A percentile compares a stretch with the other conserved stretches of the same genome.
phyloP scores from a whole-genome alignment of 2,329 filamentous ascomycete species.

The Zymoseptoria crescenta region DNA sequence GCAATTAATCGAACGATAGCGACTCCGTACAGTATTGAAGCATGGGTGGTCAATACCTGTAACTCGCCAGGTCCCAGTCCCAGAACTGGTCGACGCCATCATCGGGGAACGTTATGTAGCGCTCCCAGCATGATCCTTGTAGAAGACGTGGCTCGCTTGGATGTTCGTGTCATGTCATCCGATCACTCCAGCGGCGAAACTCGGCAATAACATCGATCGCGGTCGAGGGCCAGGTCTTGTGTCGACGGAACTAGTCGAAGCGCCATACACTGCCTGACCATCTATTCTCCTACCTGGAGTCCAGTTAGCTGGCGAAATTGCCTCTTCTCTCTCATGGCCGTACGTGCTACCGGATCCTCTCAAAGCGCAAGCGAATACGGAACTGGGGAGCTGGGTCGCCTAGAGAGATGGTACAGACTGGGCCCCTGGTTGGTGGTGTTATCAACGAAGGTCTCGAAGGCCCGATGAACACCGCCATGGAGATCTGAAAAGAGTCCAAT shows the following conservation, averaged over 20 bases:
- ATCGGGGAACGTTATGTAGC: not conserved
- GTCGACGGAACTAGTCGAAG: not conserved
- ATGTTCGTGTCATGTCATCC: not conserved
- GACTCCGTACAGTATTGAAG: not conserved
- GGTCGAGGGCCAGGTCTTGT: not conserved
- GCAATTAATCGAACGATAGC: not conserved
- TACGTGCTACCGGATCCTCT: not conserved
- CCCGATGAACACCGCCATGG: not conserved
- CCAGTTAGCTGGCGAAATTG: too few relatives aligned
- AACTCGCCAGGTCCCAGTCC: not conserved
- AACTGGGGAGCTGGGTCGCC: not conserved
- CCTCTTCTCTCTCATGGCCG: too few relatives aligned
- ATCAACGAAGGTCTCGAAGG: not conserved
- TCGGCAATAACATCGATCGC: not conserved
- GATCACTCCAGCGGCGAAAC: not conserved
- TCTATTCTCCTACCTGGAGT: too few relatives aligned
- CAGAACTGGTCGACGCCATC: not conserved
- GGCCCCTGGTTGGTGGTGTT: not conserved
- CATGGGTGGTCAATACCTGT: not conserved
- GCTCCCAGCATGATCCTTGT: not conserved
- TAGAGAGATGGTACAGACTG: not conserved
- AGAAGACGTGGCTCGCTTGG: not conserved
- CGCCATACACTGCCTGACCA: too few relatives aligned
- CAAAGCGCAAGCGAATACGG: not conserved
- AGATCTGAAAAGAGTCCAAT: not conserved